phyloP scores from a whole-genome alignment of 2,329 filamentous ascomycete species.

The Colletotrichum sidae region DNA sequence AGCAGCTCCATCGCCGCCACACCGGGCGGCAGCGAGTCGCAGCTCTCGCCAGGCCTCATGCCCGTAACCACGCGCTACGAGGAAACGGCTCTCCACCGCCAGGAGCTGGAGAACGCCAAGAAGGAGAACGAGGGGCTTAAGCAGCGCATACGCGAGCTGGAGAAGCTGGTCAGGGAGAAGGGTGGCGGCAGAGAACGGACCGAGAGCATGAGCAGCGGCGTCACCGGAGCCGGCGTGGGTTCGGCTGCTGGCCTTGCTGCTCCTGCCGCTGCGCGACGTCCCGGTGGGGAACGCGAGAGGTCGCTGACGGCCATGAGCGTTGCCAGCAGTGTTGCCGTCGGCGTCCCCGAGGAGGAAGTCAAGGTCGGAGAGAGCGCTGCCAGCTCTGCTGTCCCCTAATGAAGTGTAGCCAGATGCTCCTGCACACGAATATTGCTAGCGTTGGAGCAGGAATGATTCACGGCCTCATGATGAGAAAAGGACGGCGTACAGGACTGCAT shows the following conservation, averaged over 20 bases:
- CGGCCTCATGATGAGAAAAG: slow-evolving; percentile 19
- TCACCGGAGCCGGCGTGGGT: slow-evolving; percentile 48
- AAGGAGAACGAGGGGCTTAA: slow-evolving; percentile 73
- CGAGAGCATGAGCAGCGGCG: slow-evolving; percentile 65
- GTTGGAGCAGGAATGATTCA: slow-evolving; percentile 10
- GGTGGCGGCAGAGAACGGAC: slow-evolving; percentile 60
- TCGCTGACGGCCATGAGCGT: slow-evolving; percentile 56
- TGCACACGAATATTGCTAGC: slow-evolving; percentile 4
- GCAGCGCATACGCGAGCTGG: slow-evolving; percentile 71
- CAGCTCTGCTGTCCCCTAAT: slow-evolving; percentile 50
- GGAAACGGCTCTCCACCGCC: slow-evolving; percentile 69
- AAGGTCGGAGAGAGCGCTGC: slow-evolving; percentile 72
- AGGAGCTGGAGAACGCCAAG: slow-evolving; percentile 71
- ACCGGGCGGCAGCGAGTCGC: slow-evolving; percentile 52
- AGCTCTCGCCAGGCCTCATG: slow-evolving; percentile 66
- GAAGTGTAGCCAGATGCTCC: neutral
- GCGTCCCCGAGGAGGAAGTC: slow-evolving; percentile 70
- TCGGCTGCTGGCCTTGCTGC: slow-evolving; percentile 48
- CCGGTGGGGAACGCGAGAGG: slow-evolving; percentile 55
- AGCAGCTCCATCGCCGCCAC: slow-evolving; percentile 49
- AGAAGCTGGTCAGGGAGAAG: slow-evolving; percentile 64
- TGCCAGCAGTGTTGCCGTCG: slow-evolving; percentile 59
- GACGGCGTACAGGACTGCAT: slow-evolving; percentile 17
- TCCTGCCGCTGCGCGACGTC: slow-evolving; percentile 53
- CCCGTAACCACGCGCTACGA: slow-evolving; percentile 71